These are phyloP conservation scores for Dictyostelium firmibasis DNA, from an alignment of 78 protist species.

Conservation along the genomic window DNA sequence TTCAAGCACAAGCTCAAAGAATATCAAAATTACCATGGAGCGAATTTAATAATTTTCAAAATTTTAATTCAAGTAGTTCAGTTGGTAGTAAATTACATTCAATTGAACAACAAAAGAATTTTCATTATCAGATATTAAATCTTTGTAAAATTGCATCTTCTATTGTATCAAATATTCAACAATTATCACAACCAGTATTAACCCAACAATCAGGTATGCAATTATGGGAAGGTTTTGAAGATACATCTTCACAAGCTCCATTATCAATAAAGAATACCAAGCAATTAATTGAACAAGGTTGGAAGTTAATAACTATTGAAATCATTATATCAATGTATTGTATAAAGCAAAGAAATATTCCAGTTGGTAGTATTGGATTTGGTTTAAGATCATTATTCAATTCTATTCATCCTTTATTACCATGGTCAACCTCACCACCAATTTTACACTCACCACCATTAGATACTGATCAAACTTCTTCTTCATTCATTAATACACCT, in stretches of 20 bases:
- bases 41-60: neutral
- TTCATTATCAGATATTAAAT: neutral
- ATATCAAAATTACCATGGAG: neutral
- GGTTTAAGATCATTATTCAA: conserved; percentile 19
- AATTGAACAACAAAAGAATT: neutral
- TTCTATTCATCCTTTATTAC: neutral
- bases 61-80: neutral
- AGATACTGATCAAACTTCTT: neutral
- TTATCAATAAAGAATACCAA: conserved; percentile 18
- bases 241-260: neutral
- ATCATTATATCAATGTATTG: neutral
- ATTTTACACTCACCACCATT: neutral
- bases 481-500: neutral
- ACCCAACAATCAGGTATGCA: neutral
- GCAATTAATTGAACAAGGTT: conserved; percentile 11
- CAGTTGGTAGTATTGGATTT: neutral
- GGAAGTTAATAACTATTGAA: conserved; percentile 35
- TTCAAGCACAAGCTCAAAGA: neutral
- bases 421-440: neutral
- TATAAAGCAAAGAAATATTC: conserved; percentile 23
- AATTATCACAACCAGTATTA: neutral
- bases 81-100: neutral
- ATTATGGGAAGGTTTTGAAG: conserved; percentile 21
- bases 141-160: neutral
- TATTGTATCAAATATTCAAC: neutral